These are phyloP conservation scores for Talaromyces islandicus DNA, from an alignment of 2,329 filamentous ascomycete genomes.

Conservation along the genomic window DNA sequence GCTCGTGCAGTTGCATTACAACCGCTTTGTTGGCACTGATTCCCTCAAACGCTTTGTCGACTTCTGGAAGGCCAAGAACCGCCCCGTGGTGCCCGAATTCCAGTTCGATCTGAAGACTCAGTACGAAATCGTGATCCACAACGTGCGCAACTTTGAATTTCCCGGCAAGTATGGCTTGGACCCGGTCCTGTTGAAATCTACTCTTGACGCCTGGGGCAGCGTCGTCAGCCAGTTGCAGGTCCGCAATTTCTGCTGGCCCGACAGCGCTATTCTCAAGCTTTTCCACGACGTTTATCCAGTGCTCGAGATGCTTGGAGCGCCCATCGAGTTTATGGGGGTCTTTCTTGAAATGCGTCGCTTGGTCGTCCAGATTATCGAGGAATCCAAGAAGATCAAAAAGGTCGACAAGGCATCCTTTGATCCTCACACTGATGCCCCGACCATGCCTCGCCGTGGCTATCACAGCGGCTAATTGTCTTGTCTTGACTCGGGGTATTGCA, in stretches of 20 bases:
- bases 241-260: constrained; percentile 46
- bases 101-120: constrained; percentile 49
- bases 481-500: neutral
- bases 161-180: constrained; percentile 37
- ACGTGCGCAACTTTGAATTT: constrained; percentile 42
- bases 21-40: constrained; percentile 30
- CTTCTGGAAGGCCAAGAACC: constrained; percentile 41
- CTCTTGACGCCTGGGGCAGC: constrained; percentile 45
- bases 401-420: neutral
- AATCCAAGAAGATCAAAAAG: constrained; percentile 6
- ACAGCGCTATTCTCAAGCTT: constrained; percentile 45
- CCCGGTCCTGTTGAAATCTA: constrained; percentile 37
- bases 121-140: constrained; percentile 40
- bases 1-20: constrained; percentile 33
- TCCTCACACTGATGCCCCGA: neutral
- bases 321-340: constrained; percentile 29
- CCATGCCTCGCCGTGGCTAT: neutral
- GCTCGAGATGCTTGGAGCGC: constrained; percentile 45
- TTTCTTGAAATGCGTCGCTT: constrained; percentile 17
- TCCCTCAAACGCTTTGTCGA: constrained; percentile 33
- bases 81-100: constrained; percentile 46
- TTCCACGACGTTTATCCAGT: constrained; percentile 45
- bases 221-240: constrained; percentile 43
- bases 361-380: constrained; percentile 1
- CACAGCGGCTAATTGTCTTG: neutral